Conservation (phyloP, 1,284 basidiomycete genomes). For the Cystobasidium pallidum region DNA sequence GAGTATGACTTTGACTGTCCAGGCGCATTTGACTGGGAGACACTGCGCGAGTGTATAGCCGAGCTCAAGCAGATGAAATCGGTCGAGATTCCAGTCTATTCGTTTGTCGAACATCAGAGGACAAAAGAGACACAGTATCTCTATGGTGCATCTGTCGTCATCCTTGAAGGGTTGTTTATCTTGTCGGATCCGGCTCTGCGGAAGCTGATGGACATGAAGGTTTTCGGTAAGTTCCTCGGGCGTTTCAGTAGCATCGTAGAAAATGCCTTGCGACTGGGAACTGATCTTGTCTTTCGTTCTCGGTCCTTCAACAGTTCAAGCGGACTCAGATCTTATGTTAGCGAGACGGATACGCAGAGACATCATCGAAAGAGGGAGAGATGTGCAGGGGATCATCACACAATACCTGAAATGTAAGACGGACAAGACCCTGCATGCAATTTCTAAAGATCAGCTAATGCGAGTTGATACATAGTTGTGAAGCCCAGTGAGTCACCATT, state of each 20-base stretch:
- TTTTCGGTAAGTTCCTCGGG: slow-evolving; percentile 50
- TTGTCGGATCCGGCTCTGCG: slow-evolving; percentile 78
- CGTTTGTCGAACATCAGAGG: slow-evolving; percentile 87
- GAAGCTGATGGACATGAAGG: slow-evolving; percentile 88
- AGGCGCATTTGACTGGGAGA: slow-evolving; percentile 84
- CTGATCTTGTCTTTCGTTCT: not conserved
- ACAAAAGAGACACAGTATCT: slow-evolving; percentile 83
- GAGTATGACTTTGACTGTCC: slow-evolving; percentile 92
- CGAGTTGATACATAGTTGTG: slow-evolving; percentile 16
- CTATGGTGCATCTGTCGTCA: slow-evolving; percentile 93
- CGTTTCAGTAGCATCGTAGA: no score
- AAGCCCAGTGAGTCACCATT: slow-evolving; percentile 27
- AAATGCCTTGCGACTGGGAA: not conserved
- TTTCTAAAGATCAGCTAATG: no score
- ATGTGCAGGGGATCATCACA: slow-evolving; percentile 82
- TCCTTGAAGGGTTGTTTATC: slow-evolving; percentile 92
- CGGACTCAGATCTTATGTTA: slow-evolving; percentile 95
- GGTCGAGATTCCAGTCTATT: slow-evolving; percentile 82
- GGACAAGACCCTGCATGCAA: slow-evolving; percentile 45
- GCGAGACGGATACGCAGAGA: slow-evolving; percentile 88
- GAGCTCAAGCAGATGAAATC: slow-evolving; percentile 77
- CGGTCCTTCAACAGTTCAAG: slow-evolving; percentile 58
- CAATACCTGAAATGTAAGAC: slow-evolving; percentile 66
- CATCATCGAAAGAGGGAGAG: slow-evolving; percentile 81
- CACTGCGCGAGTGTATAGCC: slow-evolving; percentile 82